phyloP scores from a whole-genome alignment of 1,284 basidiomycete genomes.

The Rhizopogon parksii region DNA sequence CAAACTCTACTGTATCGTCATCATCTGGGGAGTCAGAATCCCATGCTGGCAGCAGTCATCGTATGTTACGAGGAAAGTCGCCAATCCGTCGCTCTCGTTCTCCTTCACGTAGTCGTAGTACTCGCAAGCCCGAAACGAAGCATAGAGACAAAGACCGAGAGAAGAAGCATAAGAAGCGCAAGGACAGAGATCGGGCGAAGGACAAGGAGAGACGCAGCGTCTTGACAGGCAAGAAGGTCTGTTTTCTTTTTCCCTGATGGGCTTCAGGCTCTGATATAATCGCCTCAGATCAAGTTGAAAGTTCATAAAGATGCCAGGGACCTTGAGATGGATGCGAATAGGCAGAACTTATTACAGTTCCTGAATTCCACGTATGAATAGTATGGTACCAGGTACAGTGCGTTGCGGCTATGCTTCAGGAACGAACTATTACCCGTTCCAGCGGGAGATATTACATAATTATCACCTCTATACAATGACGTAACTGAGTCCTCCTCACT shows the following conservation, averaged over 20 bases:
- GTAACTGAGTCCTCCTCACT: neutral
- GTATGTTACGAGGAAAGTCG: slow-evolving; percentile 8
- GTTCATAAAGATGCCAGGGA: slow-evolving; percentile 51
- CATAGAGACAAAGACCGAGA: slow-evolving; percentile 18
- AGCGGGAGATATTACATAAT: neutral
- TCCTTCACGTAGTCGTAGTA: slow-evolving; percentile 16
- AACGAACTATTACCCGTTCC: too few species aligned
- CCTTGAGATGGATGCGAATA: slow-evolving; percentile 46
- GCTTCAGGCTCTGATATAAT: neutral
- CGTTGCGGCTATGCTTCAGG: too few species aligned
- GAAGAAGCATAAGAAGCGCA: slow-evolving; percentile 24
- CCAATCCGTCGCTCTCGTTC: slow-evolving; percentile 14
- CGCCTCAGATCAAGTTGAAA: slow-evolving; percentile 48
- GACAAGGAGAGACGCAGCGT: slow-evolving; percentile 40
- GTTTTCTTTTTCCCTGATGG: neutral
- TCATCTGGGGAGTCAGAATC: slow-evolving; percentile 8
- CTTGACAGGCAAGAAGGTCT: slow-evolving; percentile 50
- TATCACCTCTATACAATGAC: neutral
- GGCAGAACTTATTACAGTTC: slow-evolving; percentile 44
- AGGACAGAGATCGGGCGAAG: slow-evolving; percentile 31
- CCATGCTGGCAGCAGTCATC: slow-evolving; percentile 9
- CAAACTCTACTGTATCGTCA: slow-evolving; percentile 6
- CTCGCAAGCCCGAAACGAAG: slow-evolving; percentile 16
- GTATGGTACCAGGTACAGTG: neutral
- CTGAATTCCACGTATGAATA: slow-evolving; percentile 42